Base-by-base conservation (phyloP, 495 filamentous ascomycete species). In the Aspergillus sclerotiicarbonarius region DNA sequence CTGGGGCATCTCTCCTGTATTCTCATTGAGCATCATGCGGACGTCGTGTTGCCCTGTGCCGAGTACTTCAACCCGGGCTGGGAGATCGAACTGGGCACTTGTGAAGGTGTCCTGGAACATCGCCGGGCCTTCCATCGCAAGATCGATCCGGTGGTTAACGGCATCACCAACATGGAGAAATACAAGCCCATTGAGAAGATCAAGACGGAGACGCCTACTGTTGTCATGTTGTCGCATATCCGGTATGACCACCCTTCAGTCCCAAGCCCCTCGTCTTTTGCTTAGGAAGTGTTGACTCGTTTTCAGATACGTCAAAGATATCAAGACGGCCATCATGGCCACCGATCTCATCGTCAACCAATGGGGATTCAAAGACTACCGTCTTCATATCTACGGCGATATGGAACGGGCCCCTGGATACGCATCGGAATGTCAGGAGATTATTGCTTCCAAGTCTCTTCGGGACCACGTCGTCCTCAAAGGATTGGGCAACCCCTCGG, bases 1-100 rank as follows among this genome's bases (percentile, higher is more conserved):
- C 55, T 62, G 19, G 60, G 60, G 0, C 55, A 62, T 10, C 39
- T 62, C 7, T 57, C 82, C n/a, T 84, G 78, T 9, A 74, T 80
- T 31, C 67, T 87, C 6, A 76, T 82, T 21, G 65, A 84, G 21
- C 80, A 85, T 54, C 82, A 87, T 60, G 84, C 84, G 3, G 84
- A 87, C 61, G 80, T 84, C 31, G 75, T 87, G n/a, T 69, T 84
- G 9, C 84, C 84, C 8, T 87, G 84, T 70, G 82, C 82, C 0
- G 78, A 84, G 51, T 83, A 83, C 69, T 87, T 86, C 68, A 87
- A 87, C 53, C 84, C 84, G 8, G 81, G 80, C n/a, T 87, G 84
- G 84, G 84, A 87, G 62, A 71, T 82, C 6, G 84, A 87, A 61
- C 81, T 86, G 29, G 84, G 84, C 30, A 85, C 80, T 4, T 76